phyloP scores from a whole-genome alignment of 176 grass and related monocot genomes.

The Aegilops tauschii region DNA sequence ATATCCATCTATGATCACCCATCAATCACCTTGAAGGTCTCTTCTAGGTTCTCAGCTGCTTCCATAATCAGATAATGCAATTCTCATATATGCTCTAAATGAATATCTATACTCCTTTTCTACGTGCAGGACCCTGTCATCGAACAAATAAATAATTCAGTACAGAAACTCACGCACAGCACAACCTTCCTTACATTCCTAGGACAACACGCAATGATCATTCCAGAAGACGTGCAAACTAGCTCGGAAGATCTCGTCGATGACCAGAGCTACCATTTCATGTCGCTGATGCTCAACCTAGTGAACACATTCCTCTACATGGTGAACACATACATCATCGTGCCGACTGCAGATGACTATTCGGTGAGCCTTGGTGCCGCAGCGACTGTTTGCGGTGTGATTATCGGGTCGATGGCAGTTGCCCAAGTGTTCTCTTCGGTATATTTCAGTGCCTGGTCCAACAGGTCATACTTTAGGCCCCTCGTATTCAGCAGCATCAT shows the following conservation, averaged over 20 bases:
- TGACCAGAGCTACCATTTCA: slow-evolving; percentile 72
- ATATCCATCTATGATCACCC: slow-evolving; percentile 94
- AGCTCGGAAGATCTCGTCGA: slow-evolving; percentile 48
- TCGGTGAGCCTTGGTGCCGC: slow-evolving; percentile 90
- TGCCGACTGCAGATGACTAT: slow-evolving; percentile 93
- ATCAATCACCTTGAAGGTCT: slow-evolving; percentile 62
- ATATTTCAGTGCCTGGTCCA: slow-evolving; percentile 97
- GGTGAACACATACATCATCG: slow-evolving; percentile 97
- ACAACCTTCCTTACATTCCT: slow-evolving; percentile 90
- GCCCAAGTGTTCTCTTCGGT: slow-evolving; percentile 99
- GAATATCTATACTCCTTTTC: background rate
- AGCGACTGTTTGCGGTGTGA: slow-evolving; percentile 91
- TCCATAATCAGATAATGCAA: background rate
- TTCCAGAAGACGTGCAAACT: slow-evolving; percentile 47
- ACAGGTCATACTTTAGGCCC: slow-evolving; percentile 86
- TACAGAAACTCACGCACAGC: slow-evolving; percentile 73
- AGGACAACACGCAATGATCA: slow-evolving; percentile 76
- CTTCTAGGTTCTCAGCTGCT: background rate
- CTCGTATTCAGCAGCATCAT: slow-evolving; percentile 93
- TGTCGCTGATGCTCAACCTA: slow-evolving; percentile 75
- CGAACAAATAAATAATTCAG: slow-evolving; percentile 91
- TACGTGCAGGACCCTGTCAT: slow-evolving; percentile 83
- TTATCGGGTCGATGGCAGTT: slow-evolving; percentile 95
- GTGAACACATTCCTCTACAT: slow-evolving; percentile 89
- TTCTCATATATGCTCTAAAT: background rate